These are phyloP conservation scores for Colletotrichum sp. DNA, from an alignment of 2,329 filamentous ascomycete genomes.

Conservation along the genomic window DNA sequence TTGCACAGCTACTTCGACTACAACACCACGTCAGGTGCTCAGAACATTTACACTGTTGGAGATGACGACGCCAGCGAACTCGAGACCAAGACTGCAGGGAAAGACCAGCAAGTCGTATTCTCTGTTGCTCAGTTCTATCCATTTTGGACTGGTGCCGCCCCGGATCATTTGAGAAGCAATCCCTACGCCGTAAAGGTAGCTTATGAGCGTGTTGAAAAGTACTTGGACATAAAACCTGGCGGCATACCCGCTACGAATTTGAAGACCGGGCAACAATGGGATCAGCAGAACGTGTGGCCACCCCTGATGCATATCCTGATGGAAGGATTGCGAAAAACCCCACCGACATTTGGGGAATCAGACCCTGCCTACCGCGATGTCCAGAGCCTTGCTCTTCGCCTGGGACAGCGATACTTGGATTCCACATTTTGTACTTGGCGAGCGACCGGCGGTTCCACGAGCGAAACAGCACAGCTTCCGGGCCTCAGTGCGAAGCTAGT, in stretches of 20 bases:
- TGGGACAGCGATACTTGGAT: conserved; percentile 70
- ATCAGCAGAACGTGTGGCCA: conserved; percentile 73
- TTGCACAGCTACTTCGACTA: conserved; percentile 71
- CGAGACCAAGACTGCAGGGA: conserved; percentile 50
- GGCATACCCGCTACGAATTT: conserved; percentile 68
- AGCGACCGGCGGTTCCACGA: conserved; percentile 67
- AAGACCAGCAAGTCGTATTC: conserved; percentile 62
- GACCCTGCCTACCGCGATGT: conserved; percentile 59
- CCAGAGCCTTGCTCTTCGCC: conserved; percentile 57
- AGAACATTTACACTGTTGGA: conserved; percentile 57
- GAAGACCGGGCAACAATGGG: conserved; percentile 69
- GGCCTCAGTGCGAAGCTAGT: conserved; percentile 45
- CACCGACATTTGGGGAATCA: conserved; percentile 55
- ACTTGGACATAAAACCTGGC: conserved; percentile 56
- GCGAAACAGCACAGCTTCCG: conserved; percentile 51
- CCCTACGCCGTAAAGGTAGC: conserved; percentile 60
- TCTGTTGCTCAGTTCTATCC: conserved; percentile 67
- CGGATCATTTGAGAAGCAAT: conserved; percentile 59
- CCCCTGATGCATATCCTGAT: conserved; percentile 69
- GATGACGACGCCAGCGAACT: conserved; percentile 49
- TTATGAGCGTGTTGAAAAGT: conserved; percentile 56
- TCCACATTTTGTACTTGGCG: conserved; percentile 74
- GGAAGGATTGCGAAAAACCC: conserved; percentile 63
- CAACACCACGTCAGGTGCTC: conserved; percentile 63
- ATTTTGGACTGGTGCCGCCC: conserved; percentile 72